Evolutionary conservation across 139 green algal species (phyloP).

Genomic region (Chlorella ohadii): DNA sequence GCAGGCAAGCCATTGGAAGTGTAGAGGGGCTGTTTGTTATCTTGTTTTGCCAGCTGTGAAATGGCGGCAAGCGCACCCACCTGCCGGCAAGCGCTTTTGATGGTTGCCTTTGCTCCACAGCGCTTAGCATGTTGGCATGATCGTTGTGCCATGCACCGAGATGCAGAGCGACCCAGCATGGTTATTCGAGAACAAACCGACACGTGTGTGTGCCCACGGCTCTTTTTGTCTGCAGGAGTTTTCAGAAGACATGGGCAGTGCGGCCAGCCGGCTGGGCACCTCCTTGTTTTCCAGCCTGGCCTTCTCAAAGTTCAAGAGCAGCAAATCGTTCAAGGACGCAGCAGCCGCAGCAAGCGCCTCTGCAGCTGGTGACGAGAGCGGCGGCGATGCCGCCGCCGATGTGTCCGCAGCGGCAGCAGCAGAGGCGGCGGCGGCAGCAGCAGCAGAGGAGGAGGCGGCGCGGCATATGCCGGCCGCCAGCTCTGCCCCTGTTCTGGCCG

Average conservation of each 20-base stretch:
- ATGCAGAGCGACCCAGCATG: background rate
- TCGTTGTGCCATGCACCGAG: too few species aligned
- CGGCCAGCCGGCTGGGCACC: slow-evolving; percentile 42
- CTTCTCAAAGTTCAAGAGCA: slow-evolving; percentile 30
- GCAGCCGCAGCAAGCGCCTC: background rate
- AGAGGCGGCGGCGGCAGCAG: background rate
- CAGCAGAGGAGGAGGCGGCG: slow-evolving; percentile 13
- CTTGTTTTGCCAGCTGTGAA: too few species aligned
- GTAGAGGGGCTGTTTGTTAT: too few species aligned
- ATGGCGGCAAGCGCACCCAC: too few species aligned
- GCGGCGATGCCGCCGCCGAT: background rate
- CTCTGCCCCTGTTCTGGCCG: background rate
- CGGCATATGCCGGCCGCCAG: background rate
- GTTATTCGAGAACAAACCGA: too few species aligned
- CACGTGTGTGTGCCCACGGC: background rate
- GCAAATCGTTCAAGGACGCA: background rate
- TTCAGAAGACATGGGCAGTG: slow-evolving; percentile 51
- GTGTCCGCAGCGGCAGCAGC: background rate
- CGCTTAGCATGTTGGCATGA: too few species aligned
- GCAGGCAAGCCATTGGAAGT: background rate
- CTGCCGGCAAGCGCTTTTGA: too few species aligned
- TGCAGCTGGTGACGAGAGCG: background rate
- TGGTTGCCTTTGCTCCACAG: too few species aligned
- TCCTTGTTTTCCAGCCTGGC: slow-evolving; percentile 28
- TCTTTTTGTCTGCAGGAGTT: slow-evolving; percentile 31